A percentile compares a stretch with the other conserved stretches of the same genome.
These are phyloP conservation scores for Globisporangium middletonii DNA, from an alignment of 352 stramenopile genomes.

Conservation along the genomic window DNA sequence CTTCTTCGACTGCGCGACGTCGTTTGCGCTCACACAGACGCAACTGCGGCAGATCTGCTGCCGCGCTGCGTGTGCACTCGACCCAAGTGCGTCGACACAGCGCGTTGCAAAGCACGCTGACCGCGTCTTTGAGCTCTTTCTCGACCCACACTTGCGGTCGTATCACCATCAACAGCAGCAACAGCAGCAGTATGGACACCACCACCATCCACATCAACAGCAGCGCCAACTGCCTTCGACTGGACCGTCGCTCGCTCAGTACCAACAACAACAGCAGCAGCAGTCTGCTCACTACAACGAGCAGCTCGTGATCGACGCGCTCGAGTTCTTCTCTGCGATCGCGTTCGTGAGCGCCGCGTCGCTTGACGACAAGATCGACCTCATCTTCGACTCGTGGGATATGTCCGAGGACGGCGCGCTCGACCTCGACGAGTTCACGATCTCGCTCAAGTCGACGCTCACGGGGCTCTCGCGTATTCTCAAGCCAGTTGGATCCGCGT, in stretches of 20 bases:
- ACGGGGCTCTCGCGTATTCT: slow-evolving; percentile 64
- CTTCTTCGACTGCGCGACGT: slow-evolving; percentile 77
- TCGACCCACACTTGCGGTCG: slow-evolving; percentile 23
- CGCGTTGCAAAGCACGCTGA: slow-evolving; percentile 41
- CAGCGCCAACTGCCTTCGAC: neutral
- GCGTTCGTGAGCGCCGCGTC: slow-evolving; percentile 52
- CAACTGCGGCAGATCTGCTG: slow-evolving; percentile 65
- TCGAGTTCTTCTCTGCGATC: slow-evolving; percentile 76
- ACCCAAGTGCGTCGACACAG: slow-evolving; percentile 34
- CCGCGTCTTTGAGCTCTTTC: slow-evolving; percentile 52
- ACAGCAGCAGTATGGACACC: slow-evolving; percentile 11
- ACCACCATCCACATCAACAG: neutral
- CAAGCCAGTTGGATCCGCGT: slow-evolving; percentile 12
- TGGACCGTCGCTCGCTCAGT: neutral
- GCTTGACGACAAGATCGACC: slow-evolving; percentile 74
- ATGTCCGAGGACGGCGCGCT: slow-evolving; percentile 79
- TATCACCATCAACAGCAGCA: slow-evolving; percentile 10
- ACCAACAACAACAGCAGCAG: slow-evolving; percentile 7
- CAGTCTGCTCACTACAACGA: neutral
- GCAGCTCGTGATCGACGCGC: slow-evolving; percentile 46
- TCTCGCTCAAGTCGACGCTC: slow-evolving; percentile 83
- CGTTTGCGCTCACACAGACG: slow-evolving; percentile 54
- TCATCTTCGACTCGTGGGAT: slow-evolving; percentile 85
- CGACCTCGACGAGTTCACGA: slow-evolving; percentile 82
- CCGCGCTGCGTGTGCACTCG: slow-evolving; percentile 30